Evolutionary conservation across 805 yeast genomes (phyloP).

Genomic region (Candida sithepensis): DNA sequence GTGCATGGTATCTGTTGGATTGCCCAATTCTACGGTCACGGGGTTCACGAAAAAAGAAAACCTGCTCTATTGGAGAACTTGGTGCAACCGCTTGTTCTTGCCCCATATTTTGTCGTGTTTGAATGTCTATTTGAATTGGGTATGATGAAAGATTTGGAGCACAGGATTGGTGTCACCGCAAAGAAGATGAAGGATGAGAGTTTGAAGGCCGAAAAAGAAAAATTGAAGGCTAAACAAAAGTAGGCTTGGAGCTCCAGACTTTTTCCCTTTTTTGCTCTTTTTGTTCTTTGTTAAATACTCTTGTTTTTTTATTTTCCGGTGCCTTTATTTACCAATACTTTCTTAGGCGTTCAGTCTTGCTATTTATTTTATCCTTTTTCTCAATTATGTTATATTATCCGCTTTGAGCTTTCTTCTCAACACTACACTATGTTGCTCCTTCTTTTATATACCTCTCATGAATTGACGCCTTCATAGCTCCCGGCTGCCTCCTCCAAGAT

Average conservation of each 20-base stretch:
- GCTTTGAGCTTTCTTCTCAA: too few relatives aligned
- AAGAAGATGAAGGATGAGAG: constrained; percentile 33
- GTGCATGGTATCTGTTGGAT: constrained; percentile 65
- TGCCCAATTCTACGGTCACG: constrained; percentile 87
- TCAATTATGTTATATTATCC: too few relatives aligned
- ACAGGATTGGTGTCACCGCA: constrained; percentile 45
- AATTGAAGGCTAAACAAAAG: not conserved
- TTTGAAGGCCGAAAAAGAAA: constrained; percentile 22
- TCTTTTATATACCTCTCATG: too few relatives aligned
- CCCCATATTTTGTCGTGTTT: constrained; percentile 84
- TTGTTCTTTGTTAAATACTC: not conserved
- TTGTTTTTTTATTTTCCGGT: too few relatives aligned
- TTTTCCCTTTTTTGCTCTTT: not conserved
- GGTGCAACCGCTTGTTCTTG: constrained; percentile 80
- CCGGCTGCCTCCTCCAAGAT: too few relatives aligned
- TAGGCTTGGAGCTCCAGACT: not conserved
- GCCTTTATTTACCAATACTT: too few relatives aligned
- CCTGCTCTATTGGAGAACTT: constrained; percentile 87
- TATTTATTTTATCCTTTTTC: too few relatives aligned
- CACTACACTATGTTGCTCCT: too few relatives aligned
- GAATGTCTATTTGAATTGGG: constrained; percentile 76
- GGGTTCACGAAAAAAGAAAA: constrained; percentile 69
- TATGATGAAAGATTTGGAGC: constrained; percentile 46
- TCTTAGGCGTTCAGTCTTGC: too few relatives aligned
- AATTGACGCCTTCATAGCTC: too few relatives aligned